Conservation (phyloP, 2,329 filamentous ascomycete genomes). For the Leptographium procerum region DNA sequence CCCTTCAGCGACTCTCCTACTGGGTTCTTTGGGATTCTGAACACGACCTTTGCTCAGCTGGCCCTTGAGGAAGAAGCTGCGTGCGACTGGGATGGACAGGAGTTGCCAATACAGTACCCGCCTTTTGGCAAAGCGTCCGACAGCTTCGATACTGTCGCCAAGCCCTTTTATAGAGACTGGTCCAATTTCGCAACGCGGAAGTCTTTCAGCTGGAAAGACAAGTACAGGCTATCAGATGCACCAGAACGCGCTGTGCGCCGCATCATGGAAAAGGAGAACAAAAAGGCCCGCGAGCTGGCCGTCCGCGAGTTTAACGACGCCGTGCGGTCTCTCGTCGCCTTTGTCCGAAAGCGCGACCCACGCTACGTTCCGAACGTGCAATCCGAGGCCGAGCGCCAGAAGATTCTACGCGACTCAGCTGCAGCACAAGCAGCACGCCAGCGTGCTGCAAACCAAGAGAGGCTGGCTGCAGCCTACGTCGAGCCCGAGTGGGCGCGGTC, state of each 20-base stretch:
- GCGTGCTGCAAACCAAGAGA: slow-evolving; percentile 69
- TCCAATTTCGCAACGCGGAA: slow-evolving; percentile 72
- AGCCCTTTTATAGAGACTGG: slow-evolving; percentile 74
- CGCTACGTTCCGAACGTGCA: slow-evolving; percentile 68
- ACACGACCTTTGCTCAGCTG: slow-evolving; percentile 67
- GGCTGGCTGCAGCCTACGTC: slow-evolving; percentile 37
- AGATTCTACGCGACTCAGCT: slow-evolving; percentile 63
- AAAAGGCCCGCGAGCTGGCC: slow-evolving; percentile 68
- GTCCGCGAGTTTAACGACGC: slow-evolving; percentile 86
- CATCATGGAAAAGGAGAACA: slow-evolving; percentile 93
- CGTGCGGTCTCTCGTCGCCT: slow-evolving; percentile 73
- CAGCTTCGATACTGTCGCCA: slow-evolving; percentile 63
- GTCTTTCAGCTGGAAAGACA: slow-evolving; percentile 80
- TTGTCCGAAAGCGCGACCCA: slow-evolving; percentile 84
- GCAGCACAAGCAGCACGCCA: slow-evolving; percentile 76
- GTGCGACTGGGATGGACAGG: slow-evolving; percentile 53
- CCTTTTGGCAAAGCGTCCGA: slow-evolving; percentile 71
- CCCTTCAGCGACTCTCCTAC: slow-evolving; percentile 68
- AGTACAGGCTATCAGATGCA: slow-evolving; percentile 71
- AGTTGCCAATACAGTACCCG: slow-evolving; percentile 52
- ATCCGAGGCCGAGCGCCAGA: slow-evolving; percentile 70
- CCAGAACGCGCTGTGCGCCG: slow-evolving; percentile 75
- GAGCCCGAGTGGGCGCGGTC: slow-evolving; percentile 41
- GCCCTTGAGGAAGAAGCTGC: slow-evolving; percentile 70
- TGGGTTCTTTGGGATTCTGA: slow-evolving; percentile 76